Percentiles rank a stretch among this genome's conserved stretches.
Evolutionary conservation across 2,329 filamentous ascomycete genomes (phyloP).

Genomic region (Phaeosphaeria sp.): DNA sequence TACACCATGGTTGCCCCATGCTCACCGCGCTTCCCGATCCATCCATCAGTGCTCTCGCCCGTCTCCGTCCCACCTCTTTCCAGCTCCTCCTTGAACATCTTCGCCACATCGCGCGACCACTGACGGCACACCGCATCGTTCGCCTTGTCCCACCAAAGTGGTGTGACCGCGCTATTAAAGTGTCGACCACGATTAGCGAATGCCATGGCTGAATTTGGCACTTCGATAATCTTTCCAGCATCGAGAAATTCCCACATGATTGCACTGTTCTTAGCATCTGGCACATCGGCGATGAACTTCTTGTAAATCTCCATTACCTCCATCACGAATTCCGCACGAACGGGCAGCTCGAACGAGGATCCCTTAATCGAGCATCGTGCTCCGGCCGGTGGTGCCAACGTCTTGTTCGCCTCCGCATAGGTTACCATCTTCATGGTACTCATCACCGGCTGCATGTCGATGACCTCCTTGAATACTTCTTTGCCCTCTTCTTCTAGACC

Average conservation of each 20-base stretch:
- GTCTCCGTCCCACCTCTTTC: slow-evolving; percentile 8
- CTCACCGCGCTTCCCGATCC: slow-evolving; percentile 11
- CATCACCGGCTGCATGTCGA: slow-evolving; percentile 3
- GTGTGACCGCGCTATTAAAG: slow-evolving; percentile 8
- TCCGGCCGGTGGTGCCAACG: slow-evolving; percentile 5
- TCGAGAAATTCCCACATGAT: slow-evolving; percentile 14
- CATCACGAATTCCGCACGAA: slow-evolving; percentile 7
- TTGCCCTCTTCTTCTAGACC: slow-evolving; percentile 10
- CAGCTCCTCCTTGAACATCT: slow-evolving; percentile 8
- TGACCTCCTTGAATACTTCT: slow-evolving; percentile 7
- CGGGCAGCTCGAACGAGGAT: slow-evolving; percentile 9
- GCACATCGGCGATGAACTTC: slow-evolving; percentile 6
- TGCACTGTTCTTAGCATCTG: slow-evolving; percentile 5
- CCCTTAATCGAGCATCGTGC: slow-evolving; percentile 9
- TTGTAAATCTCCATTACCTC: slow-evolving; percentile 2
- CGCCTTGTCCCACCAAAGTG: slow-evolving; percentile 6
- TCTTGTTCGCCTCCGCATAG: slow-evolving; percentile 8
- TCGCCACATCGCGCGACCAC: slow-evolving; percentile 12
- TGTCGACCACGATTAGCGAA: slow-evolving; percentile 14
- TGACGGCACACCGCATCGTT: slow-evolving; percentile 10
- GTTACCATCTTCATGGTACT: slow-evolving; percentile 11
- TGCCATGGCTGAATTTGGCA: slow-evolving; percentile 9
- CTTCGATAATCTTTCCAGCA: slow-evolving; percentile 8
- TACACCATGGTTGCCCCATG: slow-evolving; percentile 11
- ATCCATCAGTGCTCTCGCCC: slow-evolving; percentile 5